These are phyloP conservation scores for Prunus fruticosa DNA, from an alignment of 306 rosid genomes.

Conservation along the genomic window DNA sequence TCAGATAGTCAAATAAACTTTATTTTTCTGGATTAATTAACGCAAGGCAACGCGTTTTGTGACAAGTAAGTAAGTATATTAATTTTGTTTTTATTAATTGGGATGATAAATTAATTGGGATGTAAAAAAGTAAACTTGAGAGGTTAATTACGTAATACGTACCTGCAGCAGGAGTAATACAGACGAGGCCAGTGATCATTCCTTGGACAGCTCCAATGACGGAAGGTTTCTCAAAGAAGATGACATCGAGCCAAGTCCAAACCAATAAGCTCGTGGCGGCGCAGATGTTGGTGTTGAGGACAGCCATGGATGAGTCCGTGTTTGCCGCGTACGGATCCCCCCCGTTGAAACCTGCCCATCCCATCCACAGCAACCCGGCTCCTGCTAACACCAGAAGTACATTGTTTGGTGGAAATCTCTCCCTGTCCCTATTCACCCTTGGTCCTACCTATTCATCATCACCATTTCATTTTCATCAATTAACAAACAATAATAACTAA, in stretches of 20 bases:
- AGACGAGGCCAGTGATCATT: constrained; percentile 78
- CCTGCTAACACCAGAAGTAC: constrained; percentile 60
- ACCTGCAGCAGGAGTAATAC: constrained; percentile 80
- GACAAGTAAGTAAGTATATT: too few relatives aligned
- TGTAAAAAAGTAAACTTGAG: background rate
- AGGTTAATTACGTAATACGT: too few relatives aligned
- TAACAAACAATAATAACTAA: too few relatives aligned
- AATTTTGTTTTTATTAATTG: too few relatives aligned
- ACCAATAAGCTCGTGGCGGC: constrained; percentile 72
- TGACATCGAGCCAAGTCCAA: constrained; percentile 65
- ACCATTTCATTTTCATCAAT: too few relatives aligned
- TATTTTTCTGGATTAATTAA: too few relatives aligned
- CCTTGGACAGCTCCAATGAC: constrained; percentile 86
- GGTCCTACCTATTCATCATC: constrained; percentile 55
- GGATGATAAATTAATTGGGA: too few relatives aligned
- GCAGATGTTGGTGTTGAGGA: constrained; percentile 69
- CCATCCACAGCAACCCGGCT: constrained; percentile 67
- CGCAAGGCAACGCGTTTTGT: too few relatives aligned
- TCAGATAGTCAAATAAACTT: too few relatives aligned
- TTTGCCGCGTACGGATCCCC: constrained; percentile 75
- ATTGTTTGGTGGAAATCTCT: constrained; percentile 75
- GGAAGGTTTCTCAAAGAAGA: constrained; percentile 68
- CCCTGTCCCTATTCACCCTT: constrained; percentile 48
- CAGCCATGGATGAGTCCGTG: constrained; percentile 64
- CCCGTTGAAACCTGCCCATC: constrained; percentile 87